Percentiles rank a stretch among this genome's conserved stretches.
Conservation (phyloP, 768 basidiomycete species). For the Pulveroboletus sp. region DNA sequence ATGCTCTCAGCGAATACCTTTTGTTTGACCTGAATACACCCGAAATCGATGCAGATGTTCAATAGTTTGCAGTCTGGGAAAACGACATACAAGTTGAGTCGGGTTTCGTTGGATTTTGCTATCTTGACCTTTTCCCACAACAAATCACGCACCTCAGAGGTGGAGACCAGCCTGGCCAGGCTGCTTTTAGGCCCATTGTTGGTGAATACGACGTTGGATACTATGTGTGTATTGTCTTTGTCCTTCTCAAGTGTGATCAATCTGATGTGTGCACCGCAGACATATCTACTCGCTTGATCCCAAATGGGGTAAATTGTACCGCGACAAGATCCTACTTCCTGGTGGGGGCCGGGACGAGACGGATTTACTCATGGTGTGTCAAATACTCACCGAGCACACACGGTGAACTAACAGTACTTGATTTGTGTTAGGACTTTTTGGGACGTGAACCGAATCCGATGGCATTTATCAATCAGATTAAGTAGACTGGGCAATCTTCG, state of each 20-base stretch:
- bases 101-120: too few species aligned
- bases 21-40: too few species aligned
- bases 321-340: constrained; percentile 66
- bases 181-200: constrained; percentile 66
- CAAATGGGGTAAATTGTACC: constrained; percentile 57
- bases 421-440: constrained; percentile 57
- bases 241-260: too few species aligned
- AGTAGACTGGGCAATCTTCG: constrained; percentile 38
- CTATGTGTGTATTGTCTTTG: constrained; percentile 47
- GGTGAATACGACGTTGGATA: constrained; percentile 67
- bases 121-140: too few species aligned
- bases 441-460: constrained; percentile 69
- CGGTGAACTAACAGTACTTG: background rate
- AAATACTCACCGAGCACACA: background rate
- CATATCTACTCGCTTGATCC: constrained; percentile 74
- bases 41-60: too few species aligned
- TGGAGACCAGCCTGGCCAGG: constrained; percentile 62
- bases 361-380: constrained; percentile 59
- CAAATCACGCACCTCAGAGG: constrained; percentile 62
- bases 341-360: too few species aligned
- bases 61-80: too few species aligned
- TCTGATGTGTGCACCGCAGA: constrained; percentile 23
- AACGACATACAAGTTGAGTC: too few species aligned
- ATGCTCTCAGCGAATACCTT: too few species aligned
- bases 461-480: constrained; percentile 64